Evolutionary conservation across 2,329 filamentous ascomycete species (phyloP), one percentile per base, ranked within the genome.

Genomic region (Pseudogymnoascus pannorum): DNA sequence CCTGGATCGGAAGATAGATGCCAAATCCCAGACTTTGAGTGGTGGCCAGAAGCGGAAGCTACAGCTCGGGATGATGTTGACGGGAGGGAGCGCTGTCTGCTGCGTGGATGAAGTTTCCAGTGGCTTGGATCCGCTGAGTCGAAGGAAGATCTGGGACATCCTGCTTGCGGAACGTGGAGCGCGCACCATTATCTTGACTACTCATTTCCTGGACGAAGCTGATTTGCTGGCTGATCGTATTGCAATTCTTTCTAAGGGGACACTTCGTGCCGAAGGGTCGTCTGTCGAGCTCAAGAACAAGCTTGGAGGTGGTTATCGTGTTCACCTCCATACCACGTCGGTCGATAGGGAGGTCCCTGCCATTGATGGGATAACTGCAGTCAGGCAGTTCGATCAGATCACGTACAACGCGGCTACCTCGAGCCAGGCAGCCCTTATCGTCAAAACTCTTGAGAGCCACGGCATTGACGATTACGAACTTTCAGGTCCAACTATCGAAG

Each of bases 111-210:
- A 97, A 73, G 91, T 96, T 12, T 92, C 88, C 38, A 92, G 88
- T 63, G 93, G 92, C 12, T 80, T 97, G 18, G 92, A 97, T 70
- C 92, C 93, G 0, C 77, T 97, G 1, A 92, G 89, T 18, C 81
- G 93, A 60, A 79, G 92, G 26, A 96, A 96, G 75, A 90, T 97
- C 22, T 97, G 92, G 92, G 91, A 96, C 67, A 97, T 97, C 63
- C 78, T 97, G 20, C 78, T 96, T 11, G 88, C 88, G 1, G 92
- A 96, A 73, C 85, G 92, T 62, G 92, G 91, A 18, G 81, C 81
- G 63, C 80, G 92, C 42, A 96, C 92, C 0, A 89, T 96, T 68
- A 84, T 97, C 42, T 74, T 97, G 62, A 97, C 92, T 0, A 97
- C 92, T 0, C 93, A 97, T 72, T 97, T 96, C 73, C 79, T 97